Evolutionary conservation across 2,329 filamentous ascomycete genomes (phyloP), one percentile per base, ranked within the genome.

Genomic region (Drechslerella dactyloides): DNA sequence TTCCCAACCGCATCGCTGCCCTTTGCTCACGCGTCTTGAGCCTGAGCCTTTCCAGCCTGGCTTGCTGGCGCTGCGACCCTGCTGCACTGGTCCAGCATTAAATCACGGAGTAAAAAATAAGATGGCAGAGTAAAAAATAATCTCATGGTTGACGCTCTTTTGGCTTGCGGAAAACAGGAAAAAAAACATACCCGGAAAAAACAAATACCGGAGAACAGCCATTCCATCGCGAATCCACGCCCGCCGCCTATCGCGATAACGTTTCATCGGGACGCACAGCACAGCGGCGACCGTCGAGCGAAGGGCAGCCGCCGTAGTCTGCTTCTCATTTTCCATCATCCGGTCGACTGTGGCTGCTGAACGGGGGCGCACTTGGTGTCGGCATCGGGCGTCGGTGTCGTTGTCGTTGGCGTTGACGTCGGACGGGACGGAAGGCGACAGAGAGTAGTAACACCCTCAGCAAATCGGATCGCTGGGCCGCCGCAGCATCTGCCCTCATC

Each of bases 351-450:
- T 61, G 48, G 57, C 52, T 61, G 53, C 24, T 21, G 40, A 46
- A 21, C 3, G 19, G 40, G 15, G 40, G 40, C 15, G 19, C 11
- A 10, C 24, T 53, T 40, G 21, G 23, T 30, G 10, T 7, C 8
- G 48, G 48, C 52, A 35, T 48, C 50, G 15, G 21, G 13, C 11
- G 52, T 13, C 8, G 23, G 11, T n/a, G 61, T 42, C 48, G 66
- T 53, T n/a, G 61, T 42, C 48, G 66, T 53, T 62, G 57, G 65
- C 53, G 13, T 42, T 48, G 66, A 70, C 66, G 66, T 63, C 44
- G 53, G 58, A 70, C 66, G 63, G 63, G 44, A 58, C 63, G 66
- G 66, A 70, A 63, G 59, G 66, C 66, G 54, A 70, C 66, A 70
- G 58, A 48, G 15, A 44, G 17, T 8, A 17, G 6, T 19, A 17